Evolutionary conservation across 352 stramenopile genomes (phyloP), one percentile per base, ranked within the genome.

Genomic region (Blastocystis sp.): DNA sequence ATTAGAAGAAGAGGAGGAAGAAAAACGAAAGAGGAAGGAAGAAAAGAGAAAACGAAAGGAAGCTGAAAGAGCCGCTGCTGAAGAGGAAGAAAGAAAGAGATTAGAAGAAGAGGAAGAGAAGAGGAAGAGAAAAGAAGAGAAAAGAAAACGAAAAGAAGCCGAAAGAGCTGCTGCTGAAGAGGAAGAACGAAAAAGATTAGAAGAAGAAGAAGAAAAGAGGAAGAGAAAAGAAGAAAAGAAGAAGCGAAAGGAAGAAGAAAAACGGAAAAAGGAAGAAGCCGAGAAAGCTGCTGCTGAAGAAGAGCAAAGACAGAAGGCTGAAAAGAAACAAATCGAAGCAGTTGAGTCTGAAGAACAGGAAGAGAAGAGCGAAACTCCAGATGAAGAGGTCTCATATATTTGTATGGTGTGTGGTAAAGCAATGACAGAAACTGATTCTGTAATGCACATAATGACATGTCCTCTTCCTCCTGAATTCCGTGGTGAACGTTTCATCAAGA

Each of bases 361-460:
- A n/a, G 56, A 66, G 26, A 68, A 85, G 50, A 18, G 24, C 24
- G 54, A 64, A 39, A 64, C 30, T 43, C 34, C 37, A 34, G 62
- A 45, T n/a, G 20, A 47, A 43, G 30, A 73, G 47, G 53, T 43
- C 20, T n/a, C 47, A n/a, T 85, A 85, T 43, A 85, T 85, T 47
- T 85, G 73, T n/a, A 66, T 62, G 34, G 73, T 85, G 45, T 85
- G 73, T 47, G 73, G 73, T n/a, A 85, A 68, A 9, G 26, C 73
- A 20, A 20, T 85, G n/a, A 85, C n/a, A 3, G 73, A 85, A 43
- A 54, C 73, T 2, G 73, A 85, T 20, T 68, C 73, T 2, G 30
- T 85, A 8, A 45, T 47, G n/a, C 73, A 85, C 41, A 55, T 85
- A 5, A 66, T 85, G 1, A 68, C 45, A 24, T 85, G 73, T 65